Evolutionary conservation across 768 basidiomycete species (phyloP).

Genomic region (Holtermanniella nyarrowii): DNA sequence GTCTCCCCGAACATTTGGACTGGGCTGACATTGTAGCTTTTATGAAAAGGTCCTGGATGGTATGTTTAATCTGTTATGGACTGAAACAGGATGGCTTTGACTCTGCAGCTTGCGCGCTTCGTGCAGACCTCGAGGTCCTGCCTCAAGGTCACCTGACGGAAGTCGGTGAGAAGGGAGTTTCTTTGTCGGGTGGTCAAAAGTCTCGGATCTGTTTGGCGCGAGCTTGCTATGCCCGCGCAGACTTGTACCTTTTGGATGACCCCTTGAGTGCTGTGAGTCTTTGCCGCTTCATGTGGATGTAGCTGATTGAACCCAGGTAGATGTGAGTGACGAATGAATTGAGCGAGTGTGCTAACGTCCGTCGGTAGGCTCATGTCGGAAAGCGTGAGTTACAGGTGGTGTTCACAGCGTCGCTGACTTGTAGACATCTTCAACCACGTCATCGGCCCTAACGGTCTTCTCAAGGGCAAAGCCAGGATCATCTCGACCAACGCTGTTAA

Average conservation of each 20-base stretch:
- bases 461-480: conserved; percentile 71
- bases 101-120: conserved; percentile 86
- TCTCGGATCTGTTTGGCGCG: conserved; percentile 49
- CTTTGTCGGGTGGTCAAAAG: conserved; percentile 37
- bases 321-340: too few relatives aligned
- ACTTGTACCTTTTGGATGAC: conserved; percentile 84
- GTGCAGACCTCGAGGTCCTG: conserved; percentile 66
- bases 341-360: too few relatives aligned
- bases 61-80: conserved; percentile 24
- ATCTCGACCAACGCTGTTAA: conserved; percentile 79
- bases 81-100: conserved; percentile 14
- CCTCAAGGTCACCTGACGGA: conserved; percentile 58
- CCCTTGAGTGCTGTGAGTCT: conserved; percentile 56
- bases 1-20: conserved; percentile 35
- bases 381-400: too few relatives aligned
- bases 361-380: conserved; percentile 35
- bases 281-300: conserved; percentile 4
- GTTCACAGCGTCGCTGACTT: conserved; percentile 1
- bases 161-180: conserved; percentile 42
- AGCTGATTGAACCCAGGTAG: too few relatives aligned
- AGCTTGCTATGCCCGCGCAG: conserved; percentile 83
- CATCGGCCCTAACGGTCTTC: conserved; percentile 71
- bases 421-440: conserved; percentile 59
- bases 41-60: conserved; percentile 75
- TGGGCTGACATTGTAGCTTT: too few relatives aligned